Base-by-base conservation (phyloP, 805 yeast genomes). In the Metschnikowia lachancei region DNA sequence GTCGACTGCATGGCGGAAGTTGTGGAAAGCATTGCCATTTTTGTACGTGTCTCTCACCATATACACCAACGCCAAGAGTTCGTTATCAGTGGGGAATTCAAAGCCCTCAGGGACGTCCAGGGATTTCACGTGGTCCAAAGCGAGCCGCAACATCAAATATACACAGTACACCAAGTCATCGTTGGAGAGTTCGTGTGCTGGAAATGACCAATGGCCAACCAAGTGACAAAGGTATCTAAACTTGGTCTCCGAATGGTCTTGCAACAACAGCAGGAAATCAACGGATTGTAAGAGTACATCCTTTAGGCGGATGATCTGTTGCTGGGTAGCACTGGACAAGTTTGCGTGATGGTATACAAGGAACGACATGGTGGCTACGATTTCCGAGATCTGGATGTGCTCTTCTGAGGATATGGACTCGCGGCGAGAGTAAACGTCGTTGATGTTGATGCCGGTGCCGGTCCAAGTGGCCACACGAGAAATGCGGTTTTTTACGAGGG, bases 1-100 rank as follows among this genome's bases (percentile, higher is more conserved):
- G 67, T 94, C 99, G 14, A 89, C 86, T 0, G 96, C 97, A 66
- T 94, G 99, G 55, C 95, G 78, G 62, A 91, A 94, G 66, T 92
- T 91, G 70, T 94, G 99, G 72, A 92, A 94, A 14, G 92, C 88
- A 63, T 91, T 91, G 10, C 89, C 87, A 55, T 81, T 80, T 58
- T 85, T 83, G 65, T 94, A 94, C 37, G 88, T 79, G 55, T 86
- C 85, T 50, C 96, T 77, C 8, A 87, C 74, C 54, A 82, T 77
- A 53, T 84, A 77, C 18, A 89, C 65, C 53, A 91, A 75, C 17
- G 78, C 74, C 36, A 81, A 65, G 22, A 89, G 67, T 48, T 74
- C 70, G 59, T 80, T 78, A 13, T 63, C 46, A 1, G 52, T 36
- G 17, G 62, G 61, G 19, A 58, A 26, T 20, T 41, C 43, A 53